Evolutionary conservation across 257 asterid genomes (phyloP).

Genomic region (Thymus quinquecostatus): DNA sequence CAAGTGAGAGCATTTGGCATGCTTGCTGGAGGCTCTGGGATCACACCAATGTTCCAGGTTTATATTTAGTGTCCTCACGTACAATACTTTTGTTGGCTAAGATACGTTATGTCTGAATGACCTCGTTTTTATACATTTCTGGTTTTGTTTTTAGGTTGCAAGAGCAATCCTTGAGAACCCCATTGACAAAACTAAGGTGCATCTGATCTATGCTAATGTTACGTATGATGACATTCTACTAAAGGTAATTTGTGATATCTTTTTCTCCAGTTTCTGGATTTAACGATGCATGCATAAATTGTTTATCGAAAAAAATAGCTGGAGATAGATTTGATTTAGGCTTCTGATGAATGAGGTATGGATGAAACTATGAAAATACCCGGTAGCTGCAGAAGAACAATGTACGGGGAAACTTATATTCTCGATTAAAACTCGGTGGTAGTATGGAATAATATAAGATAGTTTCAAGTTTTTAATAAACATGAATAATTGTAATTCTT

Average conservation of each 20-base stretch:
- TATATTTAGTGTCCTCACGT: constrained; percentile 11
- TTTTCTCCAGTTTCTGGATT: constrained; percentile 10
- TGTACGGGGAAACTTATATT: not conserved
- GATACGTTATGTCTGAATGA: constrained; percentile 15
- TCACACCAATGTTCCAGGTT: constrained; percentile 78
- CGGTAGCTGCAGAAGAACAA: constrained; percentile 4
- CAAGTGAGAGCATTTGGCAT: constrained; percentile 70
- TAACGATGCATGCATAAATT: constrained; percentile 14
- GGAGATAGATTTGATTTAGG: not conserved
- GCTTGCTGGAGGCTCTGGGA: constrained; percentile 79
- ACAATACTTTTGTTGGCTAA: not conserved
- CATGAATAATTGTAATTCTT: constrained; percentile 17
- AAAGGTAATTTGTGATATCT: constrained; percentile 55
- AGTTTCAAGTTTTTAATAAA: constrained; percentile 2
- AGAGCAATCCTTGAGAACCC: constrained; percentile 92
- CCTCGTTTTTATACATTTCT: not conserved
- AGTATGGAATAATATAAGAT: not conserved
- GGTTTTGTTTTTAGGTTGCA: constrained; percentile 60
- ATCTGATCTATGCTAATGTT: constrained; percentile 90
- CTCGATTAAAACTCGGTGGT: not conserved
- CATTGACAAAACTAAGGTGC: constrained; percentile 71
- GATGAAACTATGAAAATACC: too few relatives aligned
- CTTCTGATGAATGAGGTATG: constrained; percentile 1
- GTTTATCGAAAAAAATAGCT: constrained; percentile 14
- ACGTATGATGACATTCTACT: constrained; percentile 83